phyloP scores from a whole-genome alignment of 2,329 filamentous ascomycete genomes.

The Samsoniella hepiali region DNA sequence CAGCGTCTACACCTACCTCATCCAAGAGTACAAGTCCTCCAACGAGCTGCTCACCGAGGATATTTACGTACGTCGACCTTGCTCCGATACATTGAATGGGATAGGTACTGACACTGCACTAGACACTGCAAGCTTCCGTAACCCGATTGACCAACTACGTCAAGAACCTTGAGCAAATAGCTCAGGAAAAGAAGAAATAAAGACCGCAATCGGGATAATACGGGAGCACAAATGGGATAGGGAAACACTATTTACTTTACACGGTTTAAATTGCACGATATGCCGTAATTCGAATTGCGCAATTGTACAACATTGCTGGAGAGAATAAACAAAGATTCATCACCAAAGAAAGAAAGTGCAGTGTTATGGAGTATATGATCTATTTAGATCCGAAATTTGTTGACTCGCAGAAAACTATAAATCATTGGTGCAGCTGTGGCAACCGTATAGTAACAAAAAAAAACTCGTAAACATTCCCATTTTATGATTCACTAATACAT shows the following conservation, averaged over 20 bases:
- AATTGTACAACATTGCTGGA: conserved; percentile 8
- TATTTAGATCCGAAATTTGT: conserved; percentile 16
- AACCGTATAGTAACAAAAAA: conserved; percentile 24
- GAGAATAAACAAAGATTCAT: background rate
- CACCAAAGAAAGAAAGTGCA: background rate
- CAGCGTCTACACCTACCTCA: conserved; percentile 85
- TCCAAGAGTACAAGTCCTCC: conserved; percentile 89
- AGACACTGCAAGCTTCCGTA: conserved; percentile 86
- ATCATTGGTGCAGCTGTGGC: conserved; percentile 12
- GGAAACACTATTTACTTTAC: background rate
- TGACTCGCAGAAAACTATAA: conserved; percentile 14
- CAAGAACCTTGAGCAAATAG: conserved; percentile 74
- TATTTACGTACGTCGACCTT: conserved; percentile 73
- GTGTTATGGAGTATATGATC: conserved; percentile 12
- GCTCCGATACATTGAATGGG: background rate
- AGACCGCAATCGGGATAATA: background rate
- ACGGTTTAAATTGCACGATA: background rate
- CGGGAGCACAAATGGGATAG: background rate
- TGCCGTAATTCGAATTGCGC: background rate
- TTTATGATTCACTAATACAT: conserved; percentile 26
- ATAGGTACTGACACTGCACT: background rate
- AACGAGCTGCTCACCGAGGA: conserved; percentile 94
- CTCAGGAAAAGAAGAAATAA: conserved; percentile 70
- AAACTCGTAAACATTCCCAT: conserved; percentile 23
- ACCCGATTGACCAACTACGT: conserved; percentile 84